Percentiles rank a stretch among this genome's conserved stretches.
Conservation (phyloP, 768 basidiomycete genomes). For the Lentinula lateritia region DNA sequence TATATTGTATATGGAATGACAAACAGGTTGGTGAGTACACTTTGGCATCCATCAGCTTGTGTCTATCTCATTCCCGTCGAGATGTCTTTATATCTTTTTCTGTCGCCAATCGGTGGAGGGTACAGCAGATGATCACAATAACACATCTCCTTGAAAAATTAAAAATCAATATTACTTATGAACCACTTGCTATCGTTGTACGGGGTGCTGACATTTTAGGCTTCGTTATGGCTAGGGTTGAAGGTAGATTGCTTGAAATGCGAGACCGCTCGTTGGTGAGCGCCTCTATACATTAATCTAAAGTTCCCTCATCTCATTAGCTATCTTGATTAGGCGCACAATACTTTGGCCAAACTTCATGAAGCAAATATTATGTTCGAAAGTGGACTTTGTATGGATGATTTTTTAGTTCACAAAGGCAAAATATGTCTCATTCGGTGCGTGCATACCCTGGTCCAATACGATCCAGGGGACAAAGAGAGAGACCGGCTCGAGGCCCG, state of each 20-base stretch:
- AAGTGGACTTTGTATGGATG: background rate
- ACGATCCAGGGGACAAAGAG: too few relatives aligned
- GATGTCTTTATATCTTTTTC: background rate
- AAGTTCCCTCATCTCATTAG: background rate
- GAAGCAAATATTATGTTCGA: background rate
- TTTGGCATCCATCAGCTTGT: background rate
- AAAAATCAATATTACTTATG: background rate
- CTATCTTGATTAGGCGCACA: background rate
- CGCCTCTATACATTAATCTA: background rate
- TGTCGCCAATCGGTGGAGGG: background rate
- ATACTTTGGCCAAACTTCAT: background rate
- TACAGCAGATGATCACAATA: background rate
- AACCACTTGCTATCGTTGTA: background rate
- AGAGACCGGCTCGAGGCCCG: too few relatives aligned
- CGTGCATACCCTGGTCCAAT: background rate
- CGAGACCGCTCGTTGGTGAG: background rate
- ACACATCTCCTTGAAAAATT: background rate
- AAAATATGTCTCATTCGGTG: background rate
- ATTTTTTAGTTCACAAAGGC: background rate
- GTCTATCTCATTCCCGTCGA: background rate
- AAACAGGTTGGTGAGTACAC: background rate
- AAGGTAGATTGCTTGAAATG: background rate
- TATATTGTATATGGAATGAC: background rate
- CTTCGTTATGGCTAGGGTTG: background rate
- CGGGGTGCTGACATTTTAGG: background rate